These are phyloP conservation scores for Spirogloea muscicola DNA, from an alignment of 139 green algal genomes.

Conservation along the genomic window DNA sequence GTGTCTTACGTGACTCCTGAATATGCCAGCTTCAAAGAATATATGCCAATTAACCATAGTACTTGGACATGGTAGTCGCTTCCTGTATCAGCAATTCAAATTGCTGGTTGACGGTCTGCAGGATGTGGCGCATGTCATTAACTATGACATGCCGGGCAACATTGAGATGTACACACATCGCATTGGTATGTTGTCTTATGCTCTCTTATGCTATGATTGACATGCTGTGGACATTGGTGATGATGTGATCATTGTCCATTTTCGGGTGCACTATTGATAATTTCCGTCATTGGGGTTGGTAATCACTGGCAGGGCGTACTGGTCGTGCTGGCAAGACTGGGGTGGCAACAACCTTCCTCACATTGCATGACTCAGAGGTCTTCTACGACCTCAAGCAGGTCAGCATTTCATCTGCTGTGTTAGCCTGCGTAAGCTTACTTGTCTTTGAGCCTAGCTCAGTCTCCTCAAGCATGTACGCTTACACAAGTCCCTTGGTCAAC, in stretches of 20 bases:
- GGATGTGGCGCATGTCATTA: constrained; percentile 86
- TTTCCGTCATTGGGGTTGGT: too few relatives aligned
- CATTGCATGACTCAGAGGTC: constrained; percentile 66
- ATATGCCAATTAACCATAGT: too few relatives aligned
- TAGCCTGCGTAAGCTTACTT: constrained; percentile 11
- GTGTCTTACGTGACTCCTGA: too few relatives aligned
- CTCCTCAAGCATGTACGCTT: background rate
- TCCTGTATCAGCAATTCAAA: too few relatives aligned
- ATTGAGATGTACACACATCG: constrained; percentile 97
- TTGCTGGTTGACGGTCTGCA: too few relatives aligned
- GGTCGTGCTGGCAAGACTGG: constrained; percentile 66
- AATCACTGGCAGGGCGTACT: constrained; percentile 42
- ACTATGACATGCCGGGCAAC: constrained; percentile 95
- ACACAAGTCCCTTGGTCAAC: background rate
- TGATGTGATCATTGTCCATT: too few relatives aligned
- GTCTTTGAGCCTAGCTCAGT: background rate
- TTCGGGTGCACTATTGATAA: too few relatives aligned
- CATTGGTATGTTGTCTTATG: constrained; percentile 45
- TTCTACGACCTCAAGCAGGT: constrained; percentile 88
- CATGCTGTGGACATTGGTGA: background rate
- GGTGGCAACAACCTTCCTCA: constrained; percentile 85
- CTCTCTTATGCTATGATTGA: background rate
- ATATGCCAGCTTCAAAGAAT: too few relatives aligned
- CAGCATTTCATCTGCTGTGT: constrained; percentile 3
- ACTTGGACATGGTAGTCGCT: too few relatives aligned